Conservation (phyloP, 129 eudicot genomes). For the Artemisia tridentata region DNA sequence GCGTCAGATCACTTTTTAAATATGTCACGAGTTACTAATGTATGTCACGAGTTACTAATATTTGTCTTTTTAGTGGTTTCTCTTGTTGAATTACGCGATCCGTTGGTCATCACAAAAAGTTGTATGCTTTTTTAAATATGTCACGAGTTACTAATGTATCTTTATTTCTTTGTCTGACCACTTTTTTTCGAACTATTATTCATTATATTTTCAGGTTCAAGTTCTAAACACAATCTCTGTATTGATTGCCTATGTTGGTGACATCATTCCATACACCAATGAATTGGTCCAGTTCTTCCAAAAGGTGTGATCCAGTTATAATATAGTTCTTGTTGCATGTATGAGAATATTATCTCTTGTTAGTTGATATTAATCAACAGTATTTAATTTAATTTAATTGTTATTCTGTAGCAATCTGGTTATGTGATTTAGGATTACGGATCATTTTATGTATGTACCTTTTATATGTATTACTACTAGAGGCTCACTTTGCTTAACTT, state of each 20-base stretch:
- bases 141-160: neutral
- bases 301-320: slow-evolving; percentile 47
- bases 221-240: slow-evolving; percentile 66
- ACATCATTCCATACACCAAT: slow-evolving; percentile 69
- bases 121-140: too few species aligned
- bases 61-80: neutral
- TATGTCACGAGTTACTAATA: too few species aligned
- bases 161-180: neutral
- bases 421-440: neutral
- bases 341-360: too few species aligned
- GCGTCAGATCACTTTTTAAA: too few species aligned
- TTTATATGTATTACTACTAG: neutral
- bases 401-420: neutral
- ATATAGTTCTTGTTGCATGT: too few species aligned
- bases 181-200: slow-evolving; percentile 4
- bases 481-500: slow-evolving; percentile 23
- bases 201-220: slow-evolving; percentile 63
- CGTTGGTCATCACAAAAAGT: too few species aligned
- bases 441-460: neutral
- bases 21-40: too few species aligned
- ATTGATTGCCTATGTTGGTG: slow-evolving; percentile 53
- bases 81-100: neutral
- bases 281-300: slow-evolving; percentile 50
- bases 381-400: too few species aligned
- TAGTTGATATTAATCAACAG: too few species aligned